A percentile compares a stretch with the other conserved stretches of the same genome.
Conservation (phyloP, 305 asterid species). For the Vinca major region DNA sequence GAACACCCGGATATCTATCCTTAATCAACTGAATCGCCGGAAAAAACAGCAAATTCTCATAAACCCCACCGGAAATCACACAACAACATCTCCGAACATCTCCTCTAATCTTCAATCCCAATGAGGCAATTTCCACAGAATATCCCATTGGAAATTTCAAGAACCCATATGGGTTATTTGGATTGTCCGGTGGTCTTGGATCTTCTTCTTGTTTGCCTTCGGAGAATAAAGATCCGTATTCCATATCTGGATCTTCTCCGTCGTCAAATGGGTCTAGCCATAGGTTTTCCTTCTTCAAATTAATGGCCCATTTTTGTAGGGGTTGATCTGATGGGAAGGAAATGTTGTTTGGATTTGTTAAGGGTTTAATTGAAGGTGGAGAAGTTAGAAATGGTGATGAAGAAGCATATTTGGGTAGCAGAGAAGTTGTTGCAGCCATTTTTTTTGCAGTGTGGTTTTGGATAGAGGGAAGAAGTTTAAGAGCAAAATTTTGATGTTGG, state of each 20-base stretch:
- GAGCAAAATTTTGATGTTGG: slow-evolving; percentile 27
- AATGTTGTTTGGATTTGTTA: slow-evolving; percentile 22
- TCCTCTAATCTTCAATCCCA: slow-evolving; percentile 59
- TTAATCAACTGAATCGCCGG: slow-evolving; percentile 74
- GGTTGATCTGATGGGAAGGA: slow-evolving; percentile 19
- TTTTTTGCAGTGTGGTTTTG: not conserved
- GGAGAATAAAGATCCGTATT: slow-evolving; percentile 44
- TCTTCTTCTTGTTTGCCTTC: slow-evolving; percentile 88
- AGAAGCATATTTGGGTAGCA: slow-evolving; percentile 29
- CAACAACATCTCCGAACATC: slow-evolving; percentile 80
- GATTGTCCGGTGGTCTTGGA: slow-evolving; percentile 70
- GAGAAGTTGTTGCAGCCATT: slow-evolving; percentile 43
- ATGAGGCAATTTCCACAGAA: slow-evolving; percentile 62
- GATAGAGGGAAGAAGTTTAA: too few relatives aligned
- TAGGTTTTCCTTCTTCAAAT: slow-evolving; percentile 44
- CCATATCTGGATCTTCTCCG: slow-evolving; percentile 74
- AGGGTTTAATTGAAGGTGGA: slow-evolving; percentile 26
- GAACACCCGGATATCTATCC: slow-evolving; percentile 80
- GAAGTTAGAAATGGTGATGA: slow-evolving; percentile 29
- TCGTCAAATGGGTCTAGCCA: slow-evolving; percentile 84
- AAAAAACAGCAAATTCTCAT: slow-evolving; percentile 63
- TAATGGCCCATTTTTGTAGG: slow-evolving; percentile 20
- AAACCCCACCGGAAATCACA: slow-evolving; percentile 68
- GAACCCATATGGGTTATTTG: slow-evolving; percentile 66
- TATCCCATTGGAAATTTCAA: slow-evolving; percentile 71